A percentile compares a stretch with the other conserved stretches of the same genome.
Conservation (phyloP, 495 filamentous ascomycete species). For the Penicillium steckii region DNA sequence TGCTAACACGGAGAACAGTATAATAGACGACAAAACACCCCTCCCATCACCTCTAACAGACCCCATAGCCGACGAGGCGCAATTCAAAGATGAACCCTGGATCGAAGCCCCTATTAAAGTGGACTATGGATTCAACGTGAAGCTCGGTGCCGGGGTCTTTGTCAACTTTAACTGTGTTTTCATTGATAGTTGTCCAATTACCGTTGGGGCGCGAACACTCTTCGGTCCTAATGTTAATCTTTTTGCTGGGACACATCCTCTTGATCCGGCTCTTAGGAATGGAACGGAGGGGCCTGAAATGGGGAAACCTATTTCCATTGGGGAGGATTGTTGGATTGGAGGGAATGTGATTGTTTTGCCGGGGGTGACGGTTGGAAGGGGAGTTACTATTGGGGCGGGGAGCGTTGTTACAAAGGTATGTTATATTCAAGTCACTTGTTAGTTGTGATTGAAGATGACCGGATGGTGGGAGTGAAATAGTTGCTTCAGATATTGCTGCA, state of each 20-base stretch:
- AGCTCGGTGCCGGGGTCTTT: slow-evolving; percentile 65
- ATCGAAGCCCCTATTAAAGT: slow-evolving; percentile 68
- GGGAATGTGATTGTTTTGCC: slow-evolving; percentile 73
- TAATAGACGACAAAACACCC: slow-evolving; percentile 58
- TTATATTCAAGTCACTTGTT: background rate
- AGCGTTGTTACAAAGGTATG: slow-evolving; percentile 87
- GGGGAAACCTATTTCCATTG: slow-evolving; percentile 73
- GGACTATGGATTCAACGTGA: slow-evolving; percentile 77
- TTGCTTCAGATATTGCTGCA: too few relatives aligned
- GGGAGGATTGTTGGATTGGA: slow-evolving; percentile 88
- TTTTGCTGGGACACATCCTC: slow-evolving; percentile 71
- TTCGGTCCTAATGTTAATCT: slow-evolving; percentile 76
- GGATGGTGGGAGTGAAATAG: too few relatives aligned
- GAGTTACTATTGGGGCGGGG: slow-evolving; percentile 77
- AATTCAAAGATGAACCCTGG: slow-evolving; percentile 61
- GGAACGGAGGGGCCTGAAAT: slow-evolving; percentile 72
- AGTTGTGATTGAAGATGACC: background rate
- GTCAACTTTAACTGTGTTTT: slow-evolving; percentile 76
- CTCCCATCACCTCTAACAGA: slow-evolving; percentile 55
- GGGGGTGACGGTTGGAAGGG: slow-evolving; percentile 79
- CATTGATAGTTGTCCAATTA: slow-evolving; percentile 75
- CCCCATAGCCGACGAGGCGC: slow-evolving; percentile 56
- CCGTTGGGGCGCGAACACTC: slow-evolving; percentile 75
- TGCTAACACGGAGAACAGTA: too few relatives aligned
- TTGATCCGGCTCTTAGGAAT: slow-evolving; percentile 70